Evolutionary conservation across 495 filamentous ascomycete genomes (phyloP).

Genomic region (Cercophora sp.): DNA sequence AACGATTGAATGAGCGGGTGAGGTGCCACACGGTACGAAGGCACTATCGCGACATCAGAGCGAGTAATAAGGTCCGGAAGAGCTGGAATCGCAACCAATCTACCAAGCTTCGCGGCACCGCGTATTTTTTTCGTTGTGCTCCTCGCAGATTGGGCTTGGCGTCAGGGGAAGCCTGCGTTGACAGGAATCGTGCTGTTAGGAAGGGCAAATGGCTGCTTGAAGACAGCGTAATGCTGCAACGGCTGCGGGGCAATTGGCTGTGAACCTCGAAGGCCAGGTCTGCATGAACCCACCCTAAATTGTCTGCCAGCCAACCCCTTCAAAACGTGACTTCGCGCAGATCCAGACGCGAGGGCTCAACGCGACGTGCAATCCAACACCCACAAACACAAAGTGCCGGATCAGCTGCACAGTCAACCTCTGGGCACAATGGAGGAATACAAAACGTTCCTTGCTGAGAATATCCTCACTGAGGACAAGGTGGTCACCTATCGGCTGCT

Average conservation of each 20-base stretch:
- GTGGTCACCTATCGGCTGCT: constrained; percentile 82
- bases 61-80: neutral
- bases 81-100: neutral
- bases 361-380: neutral
- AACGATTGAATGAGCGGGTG: neutral
- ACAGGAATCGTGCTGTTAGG: neutral
- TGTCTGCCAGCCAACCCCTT: neutral
- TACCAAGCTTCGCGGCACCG: neutral
- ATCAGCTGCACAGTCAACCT: too few relatives aligned
- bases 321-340: constrained; percentile 11
- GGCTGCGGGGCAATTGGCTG: neutral
- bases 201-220: neutral
- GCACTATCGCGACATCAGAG: neutral
- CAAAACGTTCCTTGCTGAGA: constrained; percentile 66
- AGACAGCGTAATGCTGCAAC: too few relatives aligned
- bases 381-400: neutral
- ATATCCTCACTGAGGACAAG: constrained; percentile 71
- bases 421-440: constrained; percentile 54
- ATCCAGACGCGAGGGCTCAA: neutral
- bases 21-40: neutral
- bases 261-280: neutral
- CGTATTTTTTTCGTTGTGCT: constrained; percentile 6
- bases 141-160: too few relatives aligned
- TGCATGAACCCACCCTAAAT: neutral
- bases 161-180: too few relatives aligned